These are phyloP conservation scores for Choiromyces venosus DNA, from an alignment of 495 filamentous ascomycete species.

Conservation along the genomic window DNA sequence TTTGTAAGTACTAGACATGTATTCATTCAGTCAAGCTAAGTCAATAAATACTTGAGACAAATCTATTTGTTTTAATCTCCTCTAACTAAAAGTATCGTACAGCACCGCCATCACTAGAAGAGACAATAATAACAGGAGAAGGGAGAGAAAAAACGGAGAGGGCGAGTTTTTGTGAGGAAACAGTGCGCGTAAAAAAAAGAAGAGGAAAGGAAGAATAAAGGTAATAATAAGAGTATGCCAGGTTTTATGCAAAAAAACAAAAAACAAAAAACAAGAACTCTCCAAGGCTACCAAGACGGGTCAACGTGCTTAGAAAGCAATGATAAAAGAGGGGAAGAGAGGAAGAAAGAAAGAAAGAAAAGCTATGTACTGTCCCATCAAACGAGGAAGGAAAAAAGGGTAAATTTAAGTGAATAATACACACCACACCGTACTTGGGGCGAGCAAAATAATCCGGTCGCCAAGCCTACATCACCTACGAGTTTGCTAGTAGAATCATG, in stretches of 20 bases:
- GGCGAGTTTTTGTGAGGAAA: background rate
- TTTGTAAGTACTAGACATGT: too few species aligned
- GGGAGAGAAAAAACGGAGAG: background rate
- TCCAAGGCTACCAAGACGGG: background rate
- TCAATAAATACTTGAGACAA: background rate
- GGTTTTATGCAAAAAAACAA: background rate
- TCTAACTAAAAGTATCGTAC: background rate
- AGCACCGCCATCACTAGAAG: background rate
- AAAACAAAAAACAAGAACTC: too few species aligned
- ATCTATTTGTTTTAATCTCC: background rate
- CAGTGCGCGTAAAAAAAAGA: background rate
- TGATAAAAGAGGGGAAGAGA: background rate
- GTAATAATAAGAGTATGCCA: background rate
- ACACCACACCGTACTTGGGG: too few species aligned
- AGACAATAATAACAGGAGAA: background rate
- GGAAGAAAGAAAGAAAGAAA: background rate
- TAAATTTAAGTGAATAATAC: background rate
- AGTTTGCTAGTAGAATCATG: too few species aligned
- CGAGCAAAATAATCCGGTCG: too few species aligned
- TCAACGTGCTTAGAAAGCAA: background rate
- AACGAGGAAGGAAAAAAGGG: background rate
- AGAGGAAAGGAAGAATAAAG: background rate
- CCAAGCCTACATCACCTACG: too few species aligned
- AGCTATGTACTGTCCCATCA: background rate
- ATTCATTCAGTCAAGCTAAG: too few species aligned